A percentile compares a stretch with the other conserved stretches of the same genome.
Evolutionary conservation across 495 filamentous ascomycete genomes (phyloP).

Genomic region (Neurospora sp.): DNA sequence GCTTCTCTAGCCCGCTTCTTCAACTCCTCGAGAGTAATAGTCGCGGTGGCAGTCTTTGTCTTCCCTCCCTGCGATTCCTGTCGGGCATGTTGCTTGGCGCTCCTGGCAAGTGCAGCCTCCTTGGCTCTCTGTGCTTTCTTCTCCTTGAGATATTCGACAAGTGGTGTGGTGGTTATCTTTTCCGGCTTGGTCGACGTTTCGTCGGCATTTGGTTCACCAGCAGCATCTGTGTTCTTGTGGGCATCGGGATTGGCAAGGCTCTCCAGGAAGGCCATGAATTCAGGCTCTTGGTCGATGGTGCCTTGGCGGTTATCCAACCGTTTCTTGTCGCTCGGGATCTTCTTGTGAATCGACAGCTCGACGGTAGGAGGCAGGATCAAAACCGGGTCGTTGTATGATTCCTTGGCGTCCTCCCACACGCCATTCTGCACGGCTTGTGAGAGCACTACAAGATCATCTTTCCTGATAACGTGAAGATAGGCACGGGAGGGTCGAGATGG

Average conservation of each 20-base stretch:
- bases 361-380: conserved; percentile 65
- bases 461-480: conserved; percentile 62
- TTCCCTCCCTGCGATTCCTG: conserved; percentile 34
- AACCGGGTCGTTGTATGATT: conserved; percentile 53
- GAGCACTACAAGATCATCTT: conserved; percentile 48
- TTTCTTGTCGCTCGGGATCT: conserved; percentile 56
- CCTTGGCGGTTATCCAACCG: conserved; percentile 79
- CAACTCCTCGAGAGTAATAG: conserved; percentile 42
- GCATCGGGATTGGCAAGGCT: conserved; percentile 67
- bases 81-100: conserved; percentile 33
- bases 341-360: conserved; percentile 75
- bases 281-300: conserved; percentile 89
- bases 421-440: conserved; percentile 54
- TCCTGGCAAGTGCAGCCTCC: conserved; percentile 43
- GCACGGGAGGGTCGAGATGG: conserved; percentile 66
- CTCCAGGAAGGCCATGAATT: conserved; percentile 89
- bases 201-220: conserved; percentile 38
- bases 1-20: conserved; percentile 36
- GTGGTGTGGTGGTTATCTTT: conserved; percentile 68
- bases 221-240: conserved; percentile 25
- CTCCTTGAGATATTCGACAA: conserved; percentile 83
- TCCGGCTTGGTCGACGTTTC: conserved; percentile 44
- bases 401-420: conserved; percentile 64
- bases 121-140: conserved; percentile 85
- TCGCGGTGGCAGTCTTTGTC: conserved; percentile 39